These are phyloP conservation scores for Beauveria bassiana DNA, from an alignment of 2,329 filamentous ascomycete species.

Conservation along the genomic window DNA sequence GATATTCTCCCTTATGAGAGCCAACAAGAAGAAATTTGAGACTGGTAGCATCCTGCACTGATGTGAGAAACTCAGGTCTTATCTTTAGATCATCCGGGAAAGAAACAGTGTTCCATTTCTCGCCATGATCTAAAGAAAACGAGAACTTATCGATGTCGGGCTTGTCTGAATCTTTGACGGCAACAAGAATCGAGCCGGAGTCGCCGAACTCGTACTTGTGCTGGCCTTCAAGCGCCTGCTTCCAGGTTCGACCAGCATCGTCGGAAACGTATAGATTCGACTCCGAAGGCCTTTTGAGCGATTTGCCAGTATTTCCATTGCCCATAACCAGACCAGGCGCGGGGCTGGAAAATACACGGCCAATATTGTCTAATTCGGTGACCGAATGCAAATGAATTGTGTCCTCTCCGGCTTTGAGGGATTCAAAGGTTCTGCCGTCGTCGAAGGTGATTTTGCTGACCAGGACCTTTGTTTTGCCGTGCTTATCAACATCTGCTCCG, in stretches of 20 bases:
- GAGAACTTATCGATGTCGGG: conserved; percentile 49
- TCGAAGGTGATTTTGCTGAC: conserved; percentile 87
- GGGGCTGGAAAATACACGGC: conserved; percentile 85
- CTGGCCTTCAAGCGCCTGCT: conserved; percentile 63
- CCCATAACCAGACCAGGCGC: conserved; percentile 92
- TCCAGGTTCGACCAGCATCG: conserved; percentile 83
- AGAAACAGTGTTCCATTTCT: conserved; percentile 67
- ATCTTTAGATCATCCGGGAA: conserved; percentile 62
- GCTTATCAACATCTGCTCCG: conserved; percentile 61
- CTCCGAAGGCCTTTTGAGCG: conserved; percentile 61
- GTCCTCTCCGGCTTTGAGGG: conserved; percentile 60
- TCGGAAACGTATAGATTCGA: conserved; percentile 83
- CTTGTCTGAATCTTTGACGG: conserved; percentile 65
- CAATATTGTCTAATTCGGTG: conserved; percentile 73
- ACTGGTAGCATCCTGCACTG: conserved; percentile 85
- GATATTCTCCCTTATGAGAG: conserved; percentile 44
- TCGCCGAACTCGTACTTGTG: conserved; percentile 97
- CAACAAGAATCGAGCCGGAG: conserved; percentile 80
- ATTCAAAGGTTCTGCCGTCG: conserved; percentile 79
- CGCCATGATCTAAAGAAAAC: conserved; percentile 87
- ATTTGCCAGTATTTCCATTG: conserved; percentile 78
- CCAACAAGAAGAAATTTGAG: conserved; percentile 81
- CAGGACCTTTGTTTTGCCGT: conserved; percentile 54
- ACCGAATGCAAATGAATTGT: conserved; percentile 86
- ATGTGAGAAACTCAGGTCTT: conserved; percentile 67